phyloP scores from a whole-genome alignment of 768 basidiomycete genomes.

The Macrolepiota albuminosa region DNA sequence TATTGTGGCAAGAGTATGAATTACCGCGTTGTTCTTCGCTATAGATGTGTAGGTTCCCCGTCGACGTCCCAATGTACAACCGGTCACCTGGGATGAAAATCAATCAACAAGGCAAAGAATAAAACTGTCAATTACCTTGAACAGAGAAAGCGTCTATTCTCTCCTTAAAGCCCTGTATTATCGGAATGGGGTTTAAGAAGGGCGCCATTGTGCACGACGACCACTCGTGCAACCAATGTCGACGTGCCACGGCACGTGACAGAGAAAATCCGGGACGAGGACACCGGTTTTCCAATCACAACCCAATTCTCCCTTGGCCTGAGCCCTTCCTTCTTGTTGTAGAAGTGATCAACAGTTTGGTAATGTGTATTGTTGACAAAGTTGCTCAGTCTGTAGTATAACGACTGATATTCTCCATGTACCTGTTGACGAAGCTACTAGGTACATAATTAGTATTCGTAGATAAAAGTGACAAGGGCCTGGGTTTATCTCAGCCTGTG shows the following conservation, averaged over 20 bases:
- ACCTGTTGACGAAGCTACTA: too few species aligned
- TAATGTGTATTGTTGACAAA: too few species aligned
- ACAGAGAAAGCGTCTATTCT: constrained; percentile 37
- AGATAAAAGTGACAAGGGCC: too few species aligned
- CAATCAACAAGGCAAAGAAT: background rate
- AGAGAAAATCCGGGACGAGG: background rate
- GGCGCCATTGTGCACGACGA: constrained; percentile 22
- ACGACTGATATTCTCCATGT: too few species aligned
- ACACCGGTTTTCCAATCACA: background rate
- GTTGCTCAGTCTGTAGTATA: too few species aligned
- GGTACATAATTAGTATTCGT: too few species aligned
- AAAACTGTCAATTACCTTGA: constrained; percentile 28
- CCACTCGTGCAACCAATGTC: background rate
- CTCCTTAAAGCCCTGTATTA: constrained; percentile 39
- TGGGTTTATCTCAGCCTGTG: too few species aligned
- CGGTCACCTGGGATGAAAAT: constrained; percentile 39
- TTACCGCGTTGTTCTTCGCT: constrained; percentile 36
- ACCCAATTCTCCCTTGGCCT: too few species aligned
- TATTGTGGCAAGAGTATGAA: constrained; percentile 4
- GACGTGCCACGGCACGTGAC: background rate
- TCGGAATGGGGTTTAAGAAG: constrained; percentile 24
- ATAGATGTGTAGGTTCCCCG: constrained; percentile 53
- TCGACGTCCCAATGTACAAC: constrained; percentile 59
- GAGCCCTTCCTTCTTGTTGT: too few species aligned
- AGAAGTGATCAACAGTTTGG: too few species aligned